Evolutionary conservation across 345 rosid species (phyloP).

Genomic region (Leavenworthia alabamica): DNA sequence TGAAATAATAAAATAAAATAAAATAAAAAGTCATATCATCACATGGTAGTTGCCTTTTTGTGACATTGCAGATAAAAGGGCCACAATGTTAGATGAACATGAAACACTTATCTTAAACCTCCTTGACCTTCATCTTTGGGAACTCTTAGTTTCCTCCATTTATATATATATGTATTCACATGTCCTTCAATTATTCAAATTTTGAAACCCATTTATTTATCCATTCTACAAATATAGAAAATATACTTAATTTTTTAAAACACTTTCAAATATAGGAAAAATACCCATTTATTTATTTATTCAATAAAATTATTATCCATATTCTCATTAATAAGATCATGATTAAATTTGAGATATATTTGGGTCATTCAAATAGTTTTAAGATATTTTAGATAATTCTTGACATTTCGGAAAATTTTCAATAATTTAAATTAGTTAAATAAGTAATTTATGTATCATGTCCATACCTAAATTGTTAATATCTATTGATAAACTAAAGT

Average conservation of each 20-base stretch:
- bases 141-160: conserved; percentile 15
- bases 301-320: neutral
- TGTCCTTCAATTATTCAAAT: conserved; percentile 9
- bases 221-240: neutral
- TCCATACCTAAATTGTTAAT: neutral
- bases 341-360: neutral
- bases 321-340: neutral
- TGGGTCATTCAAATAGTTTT: too few relatives aligned
- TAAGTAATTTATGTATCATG: neutral
- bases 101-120: conserved; percentile 53
- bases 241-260: neutral
- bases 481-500: neutral
- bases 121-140: conserved; percentile 48
- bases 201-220: neutral
- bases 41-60: conserved; percentile 32
- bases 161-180: neutral
- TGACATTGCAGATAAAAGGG: conserved; percentile 24
- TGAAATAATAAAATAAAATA: neutral
- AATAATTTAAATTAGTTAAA: neutral
- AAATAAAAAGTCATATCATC: conserved; percentile 29
- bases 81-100: conserved; percentile 51
- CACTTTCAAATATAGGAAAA: neutral
- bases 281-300: neutral
- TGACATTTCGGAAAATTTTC: too few relatives aligned
- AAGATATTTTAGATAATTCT: neutral